Conservation (phyloP, 257 asterid genomes). For the Ballota nigra region DNA sequence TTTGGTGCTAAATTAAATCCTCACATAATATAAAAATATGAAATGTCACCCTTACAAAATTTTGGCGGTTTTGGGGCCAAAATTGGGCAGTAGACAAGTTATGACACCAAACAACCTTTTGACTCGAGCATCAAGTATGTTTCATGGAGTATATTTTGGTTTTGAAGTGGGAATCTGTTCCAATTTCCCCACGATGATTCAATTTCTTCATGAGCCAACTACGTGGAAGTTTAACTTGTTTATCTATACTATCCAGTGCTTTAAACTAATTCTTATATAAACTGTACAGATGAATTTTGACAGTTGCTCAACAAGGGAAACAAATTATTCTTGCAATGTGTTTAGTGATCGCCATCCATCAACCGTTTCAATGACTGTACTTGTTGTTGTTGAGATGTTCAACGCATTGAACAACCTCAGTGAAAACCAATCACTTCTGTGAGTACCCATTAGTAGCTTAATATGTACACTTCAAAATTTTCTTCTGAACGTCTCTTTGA, state of each 20-base stretch:
- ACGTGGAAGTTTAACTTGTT: neutral
- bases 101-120: too few species aligned
- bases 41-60: too few species aligned
- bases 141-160: neutral
- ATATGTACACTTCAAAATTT: neutral
- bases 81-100: too few species aligned
- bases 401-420: conserved; percentile 97
- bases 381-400: conserved; percentile 99
- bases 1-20: too few species aligned
- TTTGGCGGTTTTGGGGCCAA: too few species aligned
- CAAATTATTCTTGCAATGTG: conserved; percentile 70
- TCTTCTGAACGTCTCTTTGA: neutral
- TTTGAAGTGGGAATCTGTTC: neutral
- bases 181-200: conserved; percentile 9
- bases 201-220: conserved; percentile 8
- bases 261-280: conserved; percentile 27
- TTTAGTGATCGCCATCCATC: conserved; percentile 92
- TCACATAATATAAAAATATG: too few species aligned
- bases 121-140: neutral
- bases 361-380: conserved; percentile 96
- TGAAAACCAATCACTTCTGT: conserved; percentile 97
- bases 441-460: conserved; percentile 35
- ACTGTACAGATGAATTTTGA: conserved; percentile 80
- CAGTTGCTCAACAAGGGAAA: conserved; percentile 87
- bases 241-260: neutral